A percentile compares a stretch with the other conserved stretches of the same genome.
Evolutionary conservation across 2,329 filamentous ascomycete genomes (phyloP).

Genomic region (Coniochaeta sp.): DNA sequence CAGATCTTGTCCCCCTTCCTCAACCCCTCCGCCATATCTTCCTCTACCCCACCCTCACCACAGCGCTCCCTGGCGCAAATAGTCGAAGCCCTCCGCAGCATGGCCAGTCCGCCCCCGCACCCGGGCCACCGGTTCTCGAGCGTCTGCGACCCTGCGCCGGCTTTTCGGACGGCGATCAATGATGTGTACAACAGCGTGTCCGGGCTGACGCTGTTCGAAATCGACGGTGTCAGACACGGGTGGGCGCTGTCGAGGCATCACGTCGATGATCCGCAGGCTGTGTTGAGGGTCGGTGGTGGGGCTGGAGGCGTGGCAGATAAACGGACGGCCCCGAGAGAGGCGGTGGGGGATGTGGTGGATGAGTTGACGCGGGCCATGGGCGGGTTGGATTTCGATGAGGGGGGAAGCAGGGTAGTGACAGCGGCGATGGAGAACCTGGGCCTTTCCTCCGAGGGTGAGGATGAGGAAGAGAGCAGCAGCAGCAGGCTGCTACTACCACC

Average conservation of each 20-base stretch:
- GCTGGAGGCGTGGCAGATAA: background rate
- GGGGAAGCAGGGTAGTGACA: background rate
- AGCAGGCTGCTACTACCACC: too few relatives aligned
- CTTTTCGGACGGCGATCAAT: constrained; percentile 38
- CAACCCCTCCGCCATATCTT: too few relatives aligned
- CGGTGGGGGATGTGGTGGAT: background rate
- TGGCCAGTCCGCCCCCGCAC: constrained; percentile 36
- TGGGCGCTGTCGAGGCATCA: constrained; percentile 39
- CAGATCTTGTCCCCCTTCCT: constrained; percentile 28
- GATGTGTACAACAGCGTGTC: constrained; percentile 45
- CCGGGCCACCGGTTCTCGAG: constrained; percentile 8
- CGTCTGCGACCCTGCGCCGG: constrained; percentile 42
- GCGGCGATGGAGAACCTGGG: background rate
- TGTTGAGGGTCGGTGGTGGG: constrained; percentile 8
- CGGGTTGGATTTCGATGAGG: background rate
- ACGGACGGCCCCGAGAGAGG: background rate
- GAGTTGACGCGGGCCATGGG: background rate
- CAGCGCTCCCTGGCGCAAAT: constrained; percentile 36
- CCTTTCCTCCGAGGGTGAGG: background rate
- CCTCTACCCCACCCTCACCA: constrained; percentile 20
- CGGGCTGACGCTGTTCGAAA: constrained; percentile 41
- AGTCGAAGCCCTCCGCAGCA: constrained; percentile 32
- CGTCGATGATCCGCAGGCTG: constrained; percentile 26
- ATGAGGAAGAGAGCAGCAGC: background rate
- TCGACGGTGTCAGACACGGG: constrained; percentile 39